Evolutionary conservation across 352 stramenopile genomes (phyloP), one percentile per base, ranked within the genome.

Genomic region (Albugo candida): DNA sequence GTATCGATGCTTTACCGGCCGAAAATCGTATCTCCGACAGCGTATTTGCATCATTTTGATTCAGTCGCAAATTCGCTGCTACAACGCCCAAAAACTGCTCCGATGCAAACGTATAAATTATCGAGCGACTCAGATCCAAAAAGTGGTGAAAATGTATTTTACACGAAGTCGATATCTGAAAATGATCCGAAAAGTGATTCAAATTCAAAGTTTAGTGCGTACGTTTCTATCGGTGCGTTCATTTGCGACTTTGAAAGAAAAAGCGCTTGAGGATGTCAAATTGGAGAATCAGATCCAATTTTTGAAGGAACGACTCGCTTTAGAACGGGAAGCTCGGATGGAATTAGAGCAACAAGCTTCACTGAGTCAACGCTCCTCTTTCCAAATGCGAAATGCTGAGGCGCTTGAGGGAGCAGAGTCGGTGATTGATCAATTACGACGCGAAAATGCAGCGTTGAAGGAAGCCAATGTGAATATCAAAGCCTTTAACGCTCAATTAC

Each of bases 221-320:
- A 85, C 80, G 64, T 81, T 83, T 48, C 53, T 89, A 41, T 77
- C 77, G 8, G 55, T 84, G 45, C 78, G 78, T 34, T 66, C 69
- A 11, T 91, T 80, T 48, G 71, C 64, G 0, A 68, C 80, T 43
- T 52, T 87, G 13, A 70, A 86, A 44, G 70, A 69, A 36, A 84
- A 97, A 45, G 84, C 89, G 8, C 84, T 91, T 50, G 83, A 97
- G 51, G 84, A 96, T 54, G 87, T 87, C 34, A 97, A 97, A 65
- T 63, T 97, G 1, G 89, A 97, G 59, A 97, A 96, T 64, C 88
- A 97, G 63, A 92, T 97, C 45, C 70, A 82, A 46, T 53, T 91
- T 44, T 64, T 96, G 18, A 92, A 96, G 69, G 73, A 78, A 47
- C 87, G 93, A 38, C 59, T 97, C 36, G 64, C 93, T 46, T 79